Evolutionary conservation across 73 alveolate species (phyloP), one percentile per base, ranked within the genome.

Genomic region (Paramecium caudatum): DNA sequence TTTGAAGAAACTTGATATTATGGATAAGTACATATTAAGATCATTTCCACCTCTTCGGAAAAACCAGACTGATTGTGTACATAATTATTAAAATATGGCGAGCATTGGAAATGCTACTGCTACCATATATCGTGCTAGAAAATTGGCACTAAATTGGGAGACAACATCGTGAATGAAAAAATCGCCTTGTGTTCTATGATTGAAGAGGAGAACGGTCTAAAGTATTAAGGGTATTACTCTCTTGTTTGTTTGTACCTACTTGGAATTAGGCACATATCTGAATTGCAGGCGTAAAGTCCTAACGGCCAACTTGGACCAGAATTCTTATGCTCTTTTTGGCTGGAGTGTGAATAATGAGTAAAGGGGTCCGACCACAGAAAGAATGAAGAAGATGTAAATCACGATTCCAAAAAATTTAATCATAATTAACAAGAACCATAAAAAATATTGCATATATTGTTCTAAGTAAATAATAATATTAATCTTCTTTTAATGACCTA

Each of bases 181-280:
- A 74, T 74, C 88, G 16, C 88, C 88, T 39, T 74, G 33, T 12
- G 88, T 74, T 8, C 88, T 74, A 17, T 74, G 88, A 74, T 74
- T 74, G 69, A 74, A 37, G 6, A 74, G 68, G 6, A 74, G 46
- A 10, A 74, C 32, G 5, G 88, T 74, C 88, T 74, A 36, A 34
- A 74, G 13, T 39, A 15, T 21, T 41, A 41, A 16, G 43, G 34
- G 15, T 36, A 43, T 39, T 74, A 74, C 88, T 43, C 68, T 74
- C 68, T 74, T 74, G 19, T 36, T 39, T 1, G 88, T 74, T 41
- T 74, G 70, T 8, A 74, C 88, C 21, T 74, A 10, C 39, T 65
- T 33, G 34, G 83, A 65, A 33, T 74, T 43, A 39, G 62, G 62
- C 6, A 23, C 7, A 74, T 27, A 74, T 23, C 39, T 43, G 47